phyloP scores from a whole-genome alignment of 2,329 filamentous ascomycete genomes.

The Diaporthe citrichinensis region DNA sequence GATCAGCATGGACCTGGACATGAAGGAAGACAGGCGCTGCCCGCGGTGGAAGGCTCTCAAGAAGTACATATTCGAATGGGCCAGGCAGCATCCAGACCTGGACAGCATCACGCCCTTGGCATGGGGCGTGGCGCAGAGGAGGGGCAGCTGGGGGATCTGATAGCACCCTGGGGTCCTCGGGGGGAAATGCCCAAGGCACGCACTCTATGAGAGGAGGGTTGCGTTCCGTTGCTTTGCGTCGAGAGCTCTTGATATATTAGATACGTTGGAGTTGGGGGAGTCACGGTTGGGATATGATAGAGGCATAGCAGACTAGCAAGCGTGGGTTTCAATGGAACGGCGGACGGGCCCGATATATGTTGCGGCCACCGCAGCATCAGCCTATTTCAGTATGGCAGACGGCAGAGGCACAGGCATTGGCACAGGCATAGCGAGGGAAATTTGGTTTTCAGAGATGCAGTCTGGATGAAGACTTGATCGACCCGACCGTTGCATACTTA shows the following conservation, averaged over 20 bases:
- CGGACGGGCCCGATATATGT: neutral
- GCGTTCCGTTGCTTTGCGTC: neutral
- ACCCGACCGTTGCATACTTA: neutral
- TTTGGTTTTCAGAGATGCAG: constrained; percentile 16
- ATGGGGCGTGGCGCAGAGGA: constrained; percentile 77
- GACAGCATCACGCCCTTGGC: constrained; percentile 70
- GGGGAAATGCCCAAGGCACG: neutral
- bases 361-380: constrained; percentile 19
- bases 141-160: constrained; percentile 81
- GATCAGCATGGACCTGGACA: constrained; percentile 63
- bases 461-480: constrained; percentile 29
- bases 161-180: neutral
- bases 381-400: constrained; percentile 29
- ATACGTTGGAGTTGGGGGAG: neutral
- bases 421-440: constrained; percentile 34
- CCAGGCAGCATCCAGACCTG: constrained; percentile 84
- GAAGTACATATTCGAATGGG: constrained; percentile 91
- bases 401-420: constrained; percentile 8
- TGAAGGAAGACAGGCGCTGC: constrained; percentile 66
- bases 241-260: neutral
- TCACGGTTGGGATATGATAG: neutral
- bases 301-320: neutral
- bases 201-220: neutral
- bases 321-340: neutral
- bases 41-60: constrained; percentile 87